These are phyloP conservation scores for Melampsora allii-populina DNA, from an alignment of 1,284 basidiomycete species.

Conservation along the genomic window DNA sequence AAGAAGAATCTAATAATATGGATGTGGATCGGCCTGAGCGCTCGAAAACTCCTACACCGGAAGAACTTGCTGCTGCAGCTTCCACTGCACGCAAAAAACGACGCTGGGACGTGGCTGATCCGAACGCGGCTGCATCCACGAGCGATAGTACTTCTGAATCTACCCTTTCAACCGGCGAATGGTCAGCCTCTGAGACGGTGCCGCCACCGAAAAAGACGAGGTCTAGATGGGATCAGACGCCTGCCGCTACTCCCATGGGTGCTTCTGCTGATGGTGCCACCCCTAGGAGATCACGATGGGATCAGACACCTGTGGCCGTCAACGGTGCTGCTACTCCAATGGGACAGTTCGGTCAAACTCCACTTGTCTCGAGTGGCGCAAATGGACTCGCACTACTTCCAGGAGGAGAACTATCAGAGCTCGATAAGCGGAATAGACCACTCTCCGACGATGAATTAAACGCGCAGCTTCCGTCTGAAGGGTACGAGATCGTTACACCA, in stretches of 20 bases:
- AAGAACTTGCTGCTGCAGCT: constrained; percentile 54
- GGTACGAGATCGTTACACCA: constrained; percentile 88
- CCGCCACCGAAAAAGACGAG: constrained; percentile 79
- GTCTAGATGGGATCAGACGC: constrained; percentile 90
- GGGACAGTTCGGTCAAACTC: constrained; percentile 53
- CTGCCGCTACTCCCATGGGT: constrained; percentile 56
- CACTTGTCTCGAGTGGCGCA: constrained; percentile 47
- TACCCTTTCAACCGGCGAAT: constrained; percentile 59
- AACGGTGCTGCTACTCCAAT: constrained; percentile 45
- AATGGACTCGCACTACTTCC: constrained; percentile 49
- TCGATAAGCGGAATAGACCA: constrained; percentile 87
- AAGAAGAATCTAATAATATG: constrained; percentile 72
- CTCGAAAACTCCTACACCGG: constrained; percentile 27
- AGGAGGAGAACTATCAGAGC: constrained; percentile 47
- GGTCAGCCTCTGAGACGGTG: constrained; percentile 66
- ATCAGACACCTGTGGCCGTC: constrained; percentile 66
- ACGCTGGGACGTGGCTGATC: constrained; percentile 76
- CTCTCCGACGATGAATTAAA: constrained; percentile 95
- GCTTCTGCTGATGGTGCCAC: constrained; percentile 63
- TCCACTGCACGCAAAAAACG: constrained; percentile 69
- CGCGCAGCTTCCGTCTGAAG: constrained; percentile 75
- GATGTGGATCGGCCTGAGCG: constrained; percentile 62
- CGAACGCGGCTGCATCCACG: constrained; percentile 58
- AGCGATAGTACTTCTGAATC: constrained; percentile 55
- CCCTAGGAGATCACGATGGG: constrained; percentile 80